phyloP scores from a whole-genome alignment of 1,284 basidiomycete genomes.

The Sanghuangporus weigelae region DNA sequence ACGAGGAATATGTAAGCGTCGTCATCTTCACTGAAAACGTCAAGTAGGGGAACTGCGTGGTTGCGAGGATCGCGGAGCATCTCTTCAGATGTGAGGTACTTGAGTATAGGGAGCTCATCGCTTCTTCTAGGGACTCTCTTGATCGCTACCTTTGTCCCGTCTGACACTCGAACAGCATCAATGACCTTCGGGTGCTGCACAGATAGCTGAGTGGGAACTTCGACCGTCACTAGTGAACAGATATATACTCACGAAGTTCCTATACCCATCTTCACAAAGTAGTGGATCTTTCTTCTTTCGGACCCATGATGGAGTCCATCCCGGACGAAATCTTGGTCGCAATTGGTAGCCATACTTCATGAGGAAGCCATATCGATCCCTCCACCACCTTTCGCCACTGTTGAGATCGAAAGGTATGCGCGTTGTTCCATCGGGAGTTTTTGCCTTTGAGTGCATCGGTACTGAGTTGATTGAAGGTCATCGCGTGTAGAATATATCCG shows the following conservation, averaged over 20 bases:
- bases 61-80: slow-evolving; percentile 25
- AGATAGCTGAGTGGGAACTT: not conserved
- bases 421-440: no score
- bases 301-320: slow-evolving; percentile 27
- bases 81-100: slow-evolving; percentile 19
- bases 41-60: slow-evolving; percentile 28
- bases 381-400: slow-evolving; percentile 22
- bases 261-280: slow-evolving; percentile 22
- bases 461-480: no score
- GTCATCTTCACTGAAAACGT: slow-evolving; percentile 23
- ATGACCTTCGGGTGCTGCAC: not conserved
- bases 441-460: no score
- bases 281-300: slow-evolving; percentile 12
- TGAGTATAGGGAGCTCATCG: slow-evolving; percentile 22
- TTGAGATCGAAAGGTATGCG: not conserved
- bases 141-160: not conserved
- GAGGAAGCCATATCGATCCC: slow-evolving; percentile 21
- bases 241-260: slow-evolving; percentile 21
- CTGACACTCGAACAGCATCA: not conserved
- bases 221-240: not conserved
- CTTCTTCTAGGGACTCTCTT: not conserved
- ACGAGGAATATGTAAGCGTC: slow-evolving; percentile 25
- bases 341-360: slow-evolving; percentile 24
- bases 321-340: slow-evolving; percentile 23
- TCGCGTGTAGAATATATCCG: no score